Conservation (phyloP, 768 basidiomycete species). For the Pleurotus tuber-regium region DNA sequence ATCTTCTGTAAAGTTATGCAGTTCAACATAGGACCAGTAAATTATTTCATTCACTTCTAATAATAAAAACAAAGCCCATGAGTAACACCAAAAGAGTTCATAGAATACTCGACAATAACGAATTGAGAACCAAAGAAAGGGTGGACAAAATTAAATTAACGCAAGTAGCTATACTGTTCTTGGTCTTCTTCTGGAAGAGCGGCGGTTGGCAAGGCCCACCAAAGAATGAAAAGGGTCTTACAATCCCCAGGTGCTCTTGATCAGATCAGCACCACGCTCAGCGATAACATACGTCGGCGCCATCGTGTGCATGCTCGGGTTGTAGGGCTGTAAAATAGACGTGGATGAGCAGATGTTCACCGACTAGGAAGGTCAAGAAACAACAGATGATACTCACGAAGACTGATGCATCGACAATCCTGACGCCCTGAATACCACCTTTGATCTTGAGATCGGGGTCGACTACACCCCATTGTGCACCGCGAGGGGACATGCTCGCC, state of each 20-base stretch:
- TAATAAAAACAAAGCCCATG: too few relatives aligned
- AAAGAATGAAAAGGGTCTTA: not conserved
- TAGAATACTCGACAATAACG: too few relatives aligned
- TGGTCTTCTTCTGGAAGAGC: too few relatives aligned
- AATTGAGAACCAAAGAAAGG: too few relatives aligned
- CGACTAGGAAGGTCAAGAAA: not conserved
- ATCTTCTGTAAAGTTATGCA: too few relatives aligned
- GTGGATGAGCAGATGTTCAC: too few relatives aligned
- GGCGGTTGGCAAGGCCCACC: too few relatives aligned
- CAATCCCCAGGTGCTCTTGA: constrained; percentile 14
- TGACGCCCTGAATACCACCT: constrained; percentile 24
- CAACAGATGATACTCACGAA: constrained; percentile 30
- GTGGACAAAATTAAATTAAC: too few relatives aligned
- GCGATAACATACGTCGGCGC: constrained; percentile 25
- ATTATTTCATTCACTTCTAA: too few relatives aligned
- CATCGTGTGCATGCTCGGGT: constrained; percentile 25
- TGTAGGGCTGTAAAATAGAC: constrained; percentile 17
- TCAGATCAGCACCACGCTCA: constrained; percentile 27
- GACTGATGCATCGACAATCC: constrained; percentile 37
- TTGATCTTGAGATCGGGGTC: constrained; percentile 33
- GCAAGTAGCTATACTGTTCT: too few relatives aligned
- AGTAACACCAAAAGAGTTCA: too few relatives aligned
- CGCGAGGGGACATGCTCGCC: constrained; percentile 26
- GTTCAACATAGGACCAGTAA: too few relatives aligned
- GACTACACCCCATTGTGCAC: constrained; percentile 28